Base-by-base conservation (phyloP, 768 basidiomycete genomes). In the Albatrellus ellisii region DNA sequence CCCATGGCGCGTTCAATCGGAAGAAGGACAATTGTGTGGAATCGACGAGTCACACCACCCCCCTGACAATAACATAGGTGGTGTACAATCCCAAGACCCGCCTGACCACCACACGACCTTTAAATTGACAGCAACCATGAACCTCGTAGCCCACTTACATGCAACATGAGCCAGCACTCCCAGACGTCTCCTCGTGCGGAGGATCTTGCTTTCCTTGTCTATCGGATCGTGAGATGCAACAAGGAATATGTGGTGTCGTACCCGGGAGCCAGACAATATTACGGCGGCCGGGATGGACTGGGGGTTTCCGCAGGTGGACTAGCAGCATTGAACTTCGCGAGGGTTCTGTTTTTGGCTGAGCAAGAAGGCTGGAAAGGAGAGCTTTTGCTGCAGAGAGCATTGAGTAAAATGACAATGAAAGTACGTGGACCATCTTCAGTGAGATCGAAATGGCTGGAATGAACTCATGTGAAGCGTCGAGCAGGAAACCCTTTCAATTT, bases 261-360 rank as follows among this genome's bases (percentile, higher is more conserved):
- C 45, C 55, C 51, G 5, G 72, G 75, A n/a, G 65, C 71, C 10
- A 71, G 77, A 33, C 79, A 80, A 48, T 81, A 79, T 41, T n/a
- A n/a, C n/a, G n/a, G n/a, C n/a, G 52, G 42, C 36, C 27, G 40
- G 44, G 48, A 43, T 1, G 58, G 57, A 17, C 62, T 65, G 9
- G 62, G 67, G 5, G 56, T 57, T 24, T 72, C 79, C 29, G 67
- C 77, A 3, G 82, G 79, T 46, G 80, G 80, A n/a, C 63, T 82
- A 20, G 79, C 79, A 20, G 72, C 74, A 2, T 56, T 81, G 52
- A 80, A 81, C 52, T 79, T 75, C 46, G 74, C 70, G 9, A 64
- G 76, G 39, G 49, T 74, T 4, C 60, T 67, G 6, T 65, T 77
- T 27, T 61, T 51, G 33, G 55, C 54, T 15, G 62, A 68, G 40